Evolutionary conservation across 129 eudicot genomes (phyloP).

Genomic region (Arctium minus): DNA sequence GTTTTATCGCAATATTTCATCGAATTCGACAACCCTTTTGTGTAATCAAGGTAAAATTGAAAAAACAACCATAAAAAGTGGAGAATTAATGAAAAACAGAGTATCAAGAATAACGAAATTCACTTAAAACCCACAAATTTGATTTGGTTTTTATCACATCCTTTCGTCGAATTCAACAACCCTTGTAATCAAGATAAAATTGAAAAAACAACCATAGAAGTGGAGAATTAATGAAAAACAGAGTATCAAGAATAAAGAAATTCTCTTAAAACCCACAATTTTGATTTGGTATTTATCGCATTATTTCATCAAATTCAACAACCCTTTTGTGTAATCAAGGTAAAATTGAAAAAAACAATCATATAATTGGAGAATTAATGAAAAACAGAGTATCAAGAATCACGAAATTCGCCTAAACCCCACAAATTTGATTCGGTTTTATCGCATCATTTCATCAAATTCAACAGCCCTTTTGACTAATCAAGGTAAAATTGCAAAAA

Average conservation of each 20-base stretch:
- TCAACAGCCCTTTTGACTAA: neutral
- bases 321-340: slow-evolving; percentile 5
- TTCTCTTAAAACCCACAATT: neutral
- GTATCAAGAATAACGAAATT: slow-evolving; percentile 10
- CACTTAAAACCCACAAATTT: neutral
- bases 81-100: neutral
- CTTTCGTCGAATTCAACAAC: too few relatives aligned
- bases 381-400: slow-evolving; percentile 15
- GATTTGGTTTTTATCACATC: too few relatives aligned
- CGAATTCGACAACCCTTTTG: slow-evolving; percentile 2
- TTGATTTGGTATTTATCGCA: neutral
- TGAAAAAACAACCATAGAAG: neutral
- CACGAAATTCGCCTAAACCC: neutral
- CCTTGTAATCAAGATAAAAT: too few relatives aligned
- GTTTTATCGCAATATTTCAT: neutral
- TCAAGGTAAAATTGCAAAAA: neutral
- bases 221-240: neutral
- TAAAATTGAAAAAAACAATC: neutral
- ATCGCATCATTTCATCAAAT: neutral
- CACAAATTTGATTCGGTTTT: neutral
- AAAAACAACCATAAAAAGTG: too few relatives aligned
- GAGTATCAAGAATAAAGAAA: slow-evolving; percentile 13
- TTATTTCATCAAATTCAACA: slow-evolving; percentile 2
- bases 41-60: slow-evolving; percentile 6
- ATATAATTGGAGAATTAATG: neutral